Percentiles rank a stretch among this genome's conserved stretches.
These are phyloP conservation scores for Megacollybia marginata DNA, from an alignment of 768 basidiomycete genomes.

Conservation along the genomic window DNA sequence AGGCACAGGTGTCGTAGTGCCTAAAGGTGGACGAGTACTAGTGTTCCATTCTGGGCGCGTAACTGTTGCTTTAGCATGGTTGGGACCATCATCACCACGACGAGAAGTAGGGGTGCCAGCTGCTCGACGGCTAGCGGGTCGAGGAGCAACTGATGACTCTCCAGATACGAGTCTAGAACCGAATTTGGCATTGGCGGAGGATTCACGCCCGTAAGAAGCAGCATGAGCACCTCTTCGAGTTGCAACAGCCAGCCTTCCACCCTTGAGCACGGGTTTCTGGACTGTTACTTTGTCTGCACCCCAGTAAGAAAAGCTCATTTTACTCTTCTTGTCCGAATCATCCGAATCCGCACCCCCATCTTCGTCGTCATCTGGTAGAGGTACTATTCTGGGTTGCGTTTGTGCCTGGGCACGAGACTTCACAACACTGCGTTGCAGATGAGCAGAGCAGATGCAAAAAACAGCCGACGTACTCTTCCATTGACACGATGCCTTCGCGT, in stretches of 20 bases:
- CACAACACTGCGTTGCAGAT: slow-evolving; percentile 45
- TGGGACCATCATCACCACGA: slow-evolving; percentile 48
- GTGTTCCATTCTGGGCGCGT: slow-evolving; percentile 71
- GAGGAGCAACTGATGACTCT: slow-evolving; percentile 38
- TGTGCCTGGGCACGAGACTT: slow-evolving; percentile 56
- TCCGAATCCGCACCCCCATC: slow-evolving; percentile 61
- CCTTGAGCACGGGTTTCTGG: slow-evolving; percentile 66
- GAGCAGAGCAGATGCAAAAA: not conserved
- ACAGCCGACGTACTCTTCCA: slow-evolving; percentile 71
- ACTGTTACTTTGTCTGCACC: slow-evolving; percentile 88
- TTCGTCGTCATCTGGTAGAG: slow-evolving; percentile 61
- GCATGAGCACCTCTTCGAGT: slow-evolving; percentile 32
- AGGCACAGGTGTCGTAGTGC: slow-evolving; percentile 17
- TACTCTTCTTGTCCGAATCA: slow-evolving; percentile 84
- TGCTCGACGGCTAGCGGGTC: slow-evolving; percentile 61
- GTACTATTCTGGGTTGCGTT: slow-evolving; percentile 59
- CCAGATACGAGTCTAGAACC: slow-evolving; percentile 72
- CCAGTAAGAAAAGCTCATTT: slow-evolving; percentile 94
- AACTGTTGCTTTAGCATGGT: slow-evolving; percentile 63
- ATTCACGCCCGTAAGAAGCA: slow-evolving; percentile 65
- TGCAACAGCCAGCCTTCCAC: slow-evolving; percentile 27
- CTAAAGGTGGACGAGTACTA: slow-evolving; percentile 40
- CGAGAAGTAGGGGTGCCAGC: slow-evolving; percentile 39
- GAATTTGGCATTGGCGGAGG: slow-evolving; percentile 90
- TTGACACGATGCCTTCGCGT: slow-evolving; percentile 74